These are phyloP conservation scores for Clarireedia homoeocarpa DNA, from an alignment of 2,329 filamentous ascomycete genomes.

Conservation along the genomic window DNA sequence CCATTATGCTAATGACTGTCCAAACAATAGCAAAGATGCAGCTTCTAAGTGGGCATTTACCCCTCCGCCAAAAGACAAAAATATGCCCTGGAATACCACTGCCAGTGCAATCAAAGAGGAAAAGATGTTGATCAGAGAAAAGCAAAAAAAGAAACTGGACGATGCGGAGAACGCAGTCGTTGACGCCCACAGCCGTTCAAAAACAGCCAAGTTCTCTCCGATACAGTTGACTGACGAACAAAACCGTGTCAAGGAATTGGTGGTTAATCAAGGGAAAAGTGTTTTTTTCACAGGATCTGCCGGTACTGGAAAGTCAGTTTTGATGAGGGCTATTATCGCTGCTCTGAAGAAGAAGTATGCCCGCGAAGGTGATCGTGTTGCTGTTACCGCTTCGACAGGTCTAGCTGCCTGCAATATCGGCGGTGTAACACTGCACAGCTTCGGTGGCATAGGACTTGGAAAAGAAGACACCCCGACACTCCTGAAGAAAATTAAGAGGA, in stretches of 20 bases:
- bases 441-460: constrained; percentile 87
- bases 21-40: constrained; percentile 12
- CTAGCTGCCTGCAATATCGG: constrained; percentile 95
- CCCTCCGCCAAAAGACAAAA: constrained; percentile 29
- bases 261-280: constrained; percentile 72
- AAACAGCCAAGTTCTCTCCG: constrained; percentile 29
- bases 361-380: constrained; percentile 73
- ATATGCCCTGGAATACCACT: constrained; percentile 62
- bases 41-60: constrained; percentile 29
- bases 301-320: constrained; percentile 91
- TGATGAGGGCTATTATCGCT: constrained; percentile 86
- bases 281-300: constrained; percentile 98
- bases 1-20: constrained; percentile 17
- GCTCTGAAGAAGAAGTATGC: constrained; percentile 69
- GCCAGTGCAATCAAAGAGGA: constrained; percentile 71
- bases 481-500: constrained; percentile 84
- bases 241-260: constrained; percentile 71
- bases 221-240: constrained; percentile 72
- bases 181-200: constrained; percentile 33
- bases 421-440: constrained; percentile 92
- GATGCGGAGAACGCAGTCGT: constrained; percentile 35
- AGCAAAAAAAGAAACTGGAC: constrained; percentile 40
- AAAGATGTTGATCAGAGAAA: constrained; percentile 65
- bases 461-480: constrained; percentile 77
- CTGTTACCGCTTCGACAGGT: constrained; percentile 91